Evolutionary conservation across 306 rosid genomes (phyloP), one percentile per base, ranked within the genome.

Genomic region (Glycine latifolia): DNA sequence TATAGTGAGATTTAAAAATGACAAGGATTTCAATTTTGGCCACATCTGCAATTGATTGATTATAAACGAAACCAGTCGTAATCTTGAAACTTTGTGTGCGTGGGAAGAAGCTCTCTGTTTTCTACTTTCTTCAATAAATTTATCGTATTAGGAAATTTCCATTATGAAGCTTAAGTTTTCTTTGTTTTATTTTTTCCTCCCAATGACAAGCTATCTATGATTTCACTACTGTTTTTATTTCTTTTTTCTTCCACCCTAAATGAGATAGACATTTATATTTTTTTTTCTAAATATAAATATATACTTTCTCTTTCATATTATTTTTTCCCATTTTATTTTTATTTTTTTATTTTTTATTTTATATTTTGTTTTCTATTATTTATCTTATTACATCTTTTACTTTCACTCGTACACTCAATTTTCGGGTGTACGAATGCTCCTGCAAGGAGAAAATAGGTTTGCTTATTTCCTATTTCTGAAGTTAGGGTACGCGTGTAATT

Each of bases 1-100:
- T 83, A 41, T 49, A 77, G 44, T 73, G 79, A 85, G 75, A 80
- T 79, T 70, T 76, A 74, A 83, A 78, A 83, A 55, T 80, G 91
- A 80, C 89, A 80, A 50, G 59, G 41, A 66, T 85, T 74, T 65
- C 62, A 46, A 71, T 39, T 75, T 75, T 55, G 63, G 44, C 75
- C 66, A 14, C 55, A 39, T 20, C 31, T 69, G 7, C 76, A 33
- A 60, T 46, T n/a, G 58, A n/a, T 68, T 60, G 41, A 16, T 65
- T 13, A 81, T 81, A 67, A 26, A 67, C 5, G 2, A 37, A 37
- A 37, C 41, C 5, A 77, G 68, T 54, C 78, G 7, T 39, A 56
- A 70, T 35, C 52, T 53, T 70, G 55, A 46, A 78, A 65, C 77
- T 47, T 71, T 2, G 60, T 41, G 20, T 20, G 20, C 20, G 59